Percentiles rank a stretch among this genome's conserved stretches.
Evolutionary conservation across 805 yeast genomes (phyloP).

Genomic region (Sporopachydermia lactativora): DNA sequence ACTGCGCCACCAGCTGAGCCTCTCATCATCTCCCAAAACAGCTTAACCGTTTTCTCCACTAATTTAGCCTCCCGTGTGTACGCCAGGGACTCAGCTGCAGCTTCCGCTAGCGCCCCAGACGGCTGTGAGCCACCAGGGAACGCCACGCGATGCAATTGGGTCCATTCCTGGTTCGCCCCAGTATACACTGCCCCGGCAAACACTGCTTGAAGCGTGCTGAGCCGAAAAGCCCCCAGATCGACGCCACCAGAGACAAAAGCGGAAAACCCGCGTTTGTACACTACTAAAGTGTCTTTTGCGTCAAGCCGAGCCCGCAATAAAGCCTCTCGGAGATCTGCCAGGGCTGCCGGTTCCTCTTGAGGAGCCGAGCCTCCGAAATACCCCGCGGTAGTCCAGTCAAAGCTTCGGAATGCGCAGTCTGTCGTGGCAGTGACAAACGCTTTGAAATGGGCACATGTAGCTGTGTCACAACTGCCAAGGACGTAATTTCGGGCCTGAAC

Average conservation of each 20-base stretch:
- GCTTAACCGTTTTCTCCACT: background rate
- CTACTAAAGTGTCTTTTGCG: background rate
- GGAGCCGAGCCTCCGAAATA: background rate
- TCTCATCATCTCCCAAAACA: background rate
- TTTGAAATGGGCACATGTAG: background rate
- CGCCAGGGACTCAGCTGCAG: background rate
- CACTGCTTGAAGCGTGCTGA: background rate
- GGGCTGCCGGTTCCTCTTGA: constrained; percentile 9
- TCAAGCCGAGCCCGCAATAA: background rate
- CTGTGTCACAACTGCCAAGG: background rate
- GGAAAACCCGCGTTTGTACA: background rate
- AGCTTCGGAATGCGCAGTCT: background rate
- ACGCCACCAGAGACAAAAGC: background rate
- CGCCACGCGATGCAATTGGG: background rate
- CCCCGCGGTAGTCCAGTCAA: background rate
- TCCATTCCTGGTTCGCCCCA: background rate
- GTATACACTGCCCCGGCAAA: background rate
- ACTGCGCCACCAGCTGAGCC: background rate
- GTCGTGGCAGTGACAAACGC: background rate
- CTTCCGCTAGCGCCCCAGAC: background rate
- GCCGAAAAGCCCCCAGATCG: background rate
- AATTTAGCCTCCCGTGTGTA: background rate
- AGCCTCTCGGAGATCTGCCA: constrained; percentile 10
- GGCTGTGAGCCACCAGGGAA: background rate
- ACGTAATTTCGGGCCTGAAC: constrained; percentile 1